Evolutionary conservation across 164 flowering plant genomes (phyloP).

Genomic region (Piper longum): DNA sequence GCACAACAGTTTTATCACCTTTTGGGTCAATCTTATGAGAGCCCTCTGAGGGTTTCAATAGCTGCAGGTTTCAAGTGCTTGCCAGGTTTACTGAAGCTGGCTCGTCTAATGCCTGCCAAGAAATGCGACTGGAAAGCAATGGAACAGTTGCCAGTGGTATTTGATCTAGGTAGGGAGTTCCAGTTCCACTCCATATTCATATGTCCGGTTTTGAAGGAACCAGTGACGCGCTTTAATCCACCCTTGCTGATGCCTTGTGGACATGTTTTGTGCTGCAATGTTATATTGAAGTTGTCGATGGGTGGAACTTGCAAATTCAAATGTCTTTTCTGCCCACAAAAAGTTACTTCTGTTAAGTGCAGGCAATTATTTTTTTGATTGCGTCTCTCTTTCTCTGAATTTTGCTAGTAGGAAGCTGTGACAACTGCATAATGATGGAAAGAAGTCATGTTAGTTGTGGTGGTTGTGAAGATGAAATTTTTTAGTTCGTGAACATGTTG

Average conservation of each 20-base stretch:
- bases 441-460: background rate
- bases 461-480: background rate
- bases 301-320: slow-evolving; percentile 53
- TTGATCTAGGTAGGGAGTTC: slow-evolving; percentile 55
- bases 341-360: slow-evolving; percentile 33
- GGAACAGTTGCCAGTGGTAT: slow-evolving; percentile 70
- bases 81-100: slow-evolving; percentile 60
- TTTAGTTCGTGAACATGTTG: background rate
- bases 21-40: slow-evolving; percentile 51
- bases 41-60: slow-evolving; percentile 53
- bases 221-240: slow-evolving; percentile 61
- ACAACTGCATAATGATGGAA: background rate
- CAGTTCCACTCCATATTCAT: slow-evolving; percentile 81
- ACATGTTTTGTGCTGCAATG: slow-evolving; percentile 70
- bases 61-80: slow-evolving; percentile 61
- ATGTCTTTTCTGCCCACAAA: slow-evolving; percentile 78
- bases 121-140: slow-evolving; percentile 64
- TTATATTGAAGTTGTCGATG: slow-evolving; percentile 63
- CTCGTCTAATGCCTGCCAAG: slow-evolving; percentile 59
- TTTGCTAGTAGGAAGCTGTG: background rate
- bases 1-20: slow-evolving; percentile 45
- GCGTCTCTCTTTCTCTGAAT: background rate
- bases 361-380: slow-evolving; percentile 50
- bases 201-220: slow-evolving; percentile 75
- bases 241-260: slow-evolving; percentile 86